phyloP scores from a whole-genome alignment of 352 stramenopile genomes.

The Phytophthora sp. region DNA sequence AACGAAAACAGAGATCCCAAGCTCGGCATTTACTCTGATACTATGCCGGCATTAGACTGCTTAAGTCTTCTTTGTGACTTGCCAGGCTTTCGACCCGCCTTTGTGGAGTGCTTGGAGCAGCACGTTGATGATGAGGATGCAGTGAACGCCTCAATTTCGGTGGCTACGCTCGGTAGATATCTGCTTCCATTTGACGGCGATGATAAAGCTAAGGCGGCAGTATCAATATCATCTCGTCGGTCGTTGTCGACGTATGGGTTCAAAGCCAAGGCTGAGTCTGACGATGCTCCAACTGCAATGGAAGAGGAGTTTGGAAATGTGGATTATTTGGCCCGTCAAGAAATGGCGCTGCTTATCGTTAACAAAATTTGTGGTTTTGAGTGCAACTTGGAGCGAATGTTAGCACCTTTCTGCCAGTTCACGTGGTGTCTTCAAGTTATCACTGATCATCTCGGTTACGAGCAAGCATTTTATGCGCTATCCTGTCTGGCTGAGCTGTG shows the following conservation, averaged over 20 bases:
- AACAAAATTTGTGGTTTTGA: conserved; percentile 85
- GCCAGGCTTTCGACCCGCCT: conserved; percentile 53
- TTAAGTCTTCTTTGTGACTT: conserved; percentile 75
- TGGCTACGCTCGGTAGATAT: conserved; percentile 77
- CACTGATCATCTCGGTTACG: conserved; percentile 78
- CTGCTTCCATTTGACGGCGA: conserved; percentile 73
- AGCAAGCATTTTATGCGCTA: conserved; percentile 79
- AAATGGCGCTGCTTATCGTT: conserved; percentile 74
- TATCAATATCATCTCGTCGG: conserved; percentile 80
- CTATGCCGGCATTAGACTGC: conserved; percentile 71
- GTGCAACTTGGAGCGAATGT: conserved; percentile 73
- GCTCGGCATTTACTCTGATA: conserved; percentile 80
- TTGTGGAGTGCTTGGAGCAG: conserved; percentile 72
- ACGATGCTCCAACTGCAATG: conserved; percentile 45
- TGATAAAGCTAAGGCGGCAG: conserved; percentile 50
- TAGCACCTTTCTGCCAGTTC: conserved; percentile 78
- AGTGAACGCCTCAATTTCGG: conserved; percentile 73
- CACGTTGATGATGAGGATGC: conserved; percentile 66
- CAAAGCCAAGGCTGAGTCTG: conserved; percentile 45
- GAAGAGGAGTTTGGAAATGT: conserved; percentile 79
- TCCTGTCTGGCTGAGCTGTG: conserved; percentile 82
- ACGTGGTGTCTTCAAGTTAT: conserved; percentile 87
- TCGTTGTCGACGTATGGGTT: conserved; percentile 82
- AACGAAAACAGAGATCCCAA: conserved; percentile 81
- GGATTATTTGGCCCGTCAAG: conserved; percentile 79